Evolutionary conservation across 192 early-diverging fungal genomes (phyloP), one percentile per base, ranked within the genome.

Genomic region (Nowakowskiella sp.): DNA sequence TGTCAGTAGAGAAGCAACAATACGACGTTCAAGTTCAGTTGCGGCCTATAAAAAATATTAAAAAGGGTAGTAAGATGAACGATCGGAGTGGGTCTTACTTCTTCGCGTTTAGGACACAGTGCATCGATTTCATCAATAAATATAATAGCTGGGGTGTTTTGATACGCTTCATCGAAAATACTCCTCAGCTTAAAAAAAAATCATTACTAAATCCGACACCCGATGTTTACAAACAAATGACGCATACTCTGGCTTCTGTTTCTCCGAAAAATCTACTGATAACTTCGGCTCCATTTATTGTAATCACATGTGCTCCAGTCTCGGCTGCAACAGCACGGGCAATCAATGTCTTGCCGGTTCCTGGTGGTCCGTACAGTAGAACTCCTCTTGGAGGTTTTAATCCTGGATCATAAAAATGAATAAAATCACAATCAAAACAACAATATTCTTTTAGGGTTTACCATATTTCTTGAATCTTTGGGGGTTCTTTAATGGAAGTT

Each of bases 81-180:
- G 30, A 49, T 16, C 47, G 42, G 31, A 60, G 48, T 5, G 6
- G 34, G 58, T 58, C 57, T 28, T 73, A 85, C 82, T 44, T 86
- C 84, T 45, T 91, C 87, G 31, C 92, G 80, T 42, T 81, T 87
- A 1, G 92, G 89, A 63, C 91, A 93, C 4, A 96, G 70, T 0
- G 90, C 84, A 59, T 96, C 93, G 42, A 96, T 85, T 57, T 96
- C 93, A 58, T 96, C 93, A 57, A 96, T 89, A 63, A 93, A 92
- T 6, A 96, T 81, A 6, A 96, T 81, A 26, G 91, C 78, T 0
- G 91, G 92, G 4, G 78, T 72, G 21, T 83, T 76, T 27, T 76
- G 71, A 4, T 63, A 58, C 0, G 90, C 91, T 56, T 83, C 64
- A 4, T 77, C 71, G 60, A 95, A 91, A 27, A 92, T 78, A 23